phyloP scores from a whole-genome alignment of 148 eudicot species.

The Rheum nobile region DNA sequence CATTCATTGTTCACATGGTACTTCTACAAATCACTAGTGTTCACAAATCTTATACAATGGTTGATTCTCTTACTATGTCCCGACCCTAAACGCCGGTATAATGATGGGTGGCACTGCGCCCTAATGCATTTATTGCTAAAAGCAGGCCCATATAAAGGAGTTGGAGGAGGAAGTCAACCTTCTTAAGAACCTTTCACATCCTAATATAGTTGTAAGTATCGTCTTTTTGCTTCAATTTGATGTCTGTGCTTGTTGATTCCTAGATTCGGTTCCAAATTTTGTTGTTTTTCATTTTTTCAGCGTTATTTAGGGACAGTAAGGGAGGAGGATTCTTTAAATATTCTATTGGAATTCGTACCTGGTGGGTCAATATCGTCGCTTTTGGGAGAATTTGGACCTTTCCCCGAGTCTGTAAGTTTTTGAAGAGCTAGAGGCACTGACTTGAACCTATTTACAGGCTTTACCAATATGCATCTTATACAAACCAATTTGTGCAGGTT shows the following conservation, averaged over 20 bases:
- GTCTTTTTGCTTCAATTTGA: background rate
- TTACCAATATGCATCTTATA: background rate
- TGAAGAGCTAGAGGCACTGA: background rate
- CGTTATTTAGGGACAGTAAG: constrained; percentile 90
- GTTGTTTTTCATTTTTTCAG: constrained; percentile 22
- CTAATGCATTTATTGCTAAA: background rate
- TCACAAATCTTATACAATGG: background rate
- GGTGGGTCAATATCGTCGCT: constrained; percentile 97
- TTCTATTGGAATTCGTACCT: constrained; percentile 85
- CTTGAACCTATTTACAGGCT: background rate
- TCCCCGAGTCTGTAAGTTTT: constrained; percentile 71
- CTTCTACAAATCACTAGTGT: background rate
- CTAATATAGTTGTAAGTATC: constrained; percentile 81
- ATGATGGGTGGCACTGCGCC: background rate
- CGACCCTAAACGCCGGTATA: background rate
- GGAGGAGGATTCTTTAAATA: constrained; percentile 82
- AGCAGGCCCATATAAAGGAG: constrained; percentile 78
- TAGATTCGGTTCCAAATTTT: background rate
- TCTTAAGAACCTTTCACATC: constrained; percentile 79
- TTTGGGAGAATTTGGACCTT: constrained; percentile 86
- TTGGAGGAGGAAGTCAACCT: constrained; percentile 96
- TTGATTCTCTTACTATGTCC: background rate
- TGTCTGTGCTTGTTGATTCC: background rate
- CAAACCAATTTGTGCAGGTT: constrained; percentile 35
- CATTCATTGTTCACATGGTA: background rate